Evolutionary conservation across 345 rosid genomes (phyloP).

Genomic region (Pugionium dolabratum): DNA sequence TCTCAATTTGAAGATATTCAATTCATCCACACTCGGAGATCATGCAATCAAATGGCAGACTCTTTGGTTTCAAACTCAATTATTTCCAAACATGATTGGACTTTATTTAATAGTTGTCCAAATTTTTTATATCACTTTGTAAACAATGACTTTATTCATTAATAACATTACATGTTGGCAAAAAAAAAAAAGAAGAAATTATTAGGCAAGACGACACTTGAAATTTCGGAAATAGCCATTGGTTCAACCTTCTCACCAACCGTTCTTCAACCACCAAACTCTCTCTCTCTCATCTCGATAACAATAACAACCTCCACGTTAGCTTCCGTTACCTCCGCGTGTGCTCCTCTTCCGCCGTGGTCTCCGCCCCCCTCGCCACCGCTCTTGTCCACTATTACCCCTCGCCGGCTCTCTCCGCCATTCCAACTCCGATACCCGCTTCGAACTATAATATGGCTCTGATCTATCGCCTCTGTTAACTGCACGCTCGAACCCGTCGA

Average conservation of each 20-base stretch:
- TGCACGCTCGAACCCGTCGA: slow-evolving; percentile 57
- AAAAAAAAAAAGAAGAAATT: no score
- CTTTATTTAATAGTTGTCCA: no score
- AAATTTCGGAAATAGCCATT: slow-evolving; percentile 48
- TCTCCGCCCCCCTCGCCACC: slow-evolving; percentile 53
- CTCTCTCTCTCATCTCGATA: slow-evolving; percentile 73
- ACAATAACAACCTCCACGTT: slow-evolving; percentile 62
- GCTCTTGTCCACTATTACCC: slow-evolving; percentile 70
- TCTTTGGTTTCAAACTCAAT: no score
- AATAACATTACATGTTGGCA: no score
- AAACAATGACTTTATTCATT: no score
- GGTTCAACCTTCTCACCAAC: slow-evolving; percentile 53
- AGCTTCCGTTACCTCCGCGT: slow-evolving; percentile 81
- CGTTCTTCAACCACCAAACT: slow-evolving; percentile 51
- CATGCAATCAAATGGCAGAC: no score
- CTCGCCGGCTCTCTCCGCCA: slow-evolving; percentile 56
- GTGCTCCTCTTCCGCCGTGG: slow-evolving; percentile 51
- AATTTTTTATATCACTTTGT: no score
- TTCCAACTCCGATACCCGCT: slow-evolving; percentile 38
- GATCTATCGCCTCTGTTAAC: slow-evolving; percentile 57
- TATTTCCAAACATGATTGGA: no score
- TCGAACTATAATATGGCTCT: slow-evolving; percentile 45
- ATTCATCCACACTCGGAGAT: no score
- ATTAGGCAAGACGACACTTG: slow-evolving; percentile 33
- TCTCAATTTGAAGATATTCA: no score